phyloP scores from a whole-genome alignment of 495 filamentous ascomycete genomes.

The Podospora didyma region DNA sequence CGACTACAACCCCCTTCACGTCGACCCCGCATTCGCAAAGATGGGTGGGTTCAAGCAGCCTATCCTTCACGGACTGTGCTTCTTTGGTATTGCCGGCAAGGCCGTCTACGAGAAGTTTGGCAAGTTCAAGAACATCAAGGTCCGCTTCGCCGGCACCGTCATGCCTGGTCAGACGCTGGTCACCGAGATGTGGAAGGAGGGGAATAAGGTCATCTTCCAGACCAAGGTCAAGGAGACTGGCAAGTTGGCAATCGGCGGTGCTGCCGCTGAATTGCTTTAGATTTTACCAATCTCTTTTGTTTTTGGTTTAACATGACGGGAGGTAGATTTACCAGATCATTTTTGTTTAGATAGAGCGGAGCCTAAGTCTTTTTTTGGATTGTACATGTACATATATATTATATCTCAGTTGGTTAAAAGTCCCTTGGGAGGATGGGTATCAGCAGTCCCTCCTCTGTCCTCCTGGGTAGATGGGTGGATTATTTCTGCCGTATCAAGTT shows the following conservation, averaged over 20 bases:
- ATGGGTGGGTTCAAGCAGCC: slow-evolving; percentile 93
- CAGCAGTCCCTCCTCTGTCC: too few species aligned
- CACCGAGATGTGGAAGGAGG: slow-evolving; percentile 99
- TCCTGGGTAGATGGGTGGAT: too few species aligned
- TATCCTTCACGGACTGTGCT: slow-evolving; percentile 94
- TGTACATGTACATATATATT: background rate
- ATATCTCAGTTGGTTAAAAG: too few species aligned
- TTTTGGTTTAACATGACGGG: too few species aligned
- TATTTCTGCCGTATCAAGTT: too few species aligned
- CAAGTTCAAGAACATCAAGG: slow-evolving; percentile 89
- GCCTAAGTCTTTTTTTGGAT: background rate
- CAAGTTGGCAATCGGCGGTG: slow-evolving; percentile 84
- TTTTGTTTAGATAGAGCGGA: too few species aligned
- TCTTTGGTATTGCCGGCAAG: slow-evolving; percentile 88
- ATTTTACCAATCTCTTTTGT: background rate
- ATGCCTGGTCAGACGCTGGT: slow-evolving; percentile 88
- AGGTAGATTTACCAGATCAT: background rate
- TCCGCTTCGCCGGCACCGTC: slow-evolving; percentile 90
- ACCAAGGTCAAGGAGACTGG: slow-evolving; percentile 93
- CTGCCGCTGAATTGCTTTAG: slow-evolving; percentile 69
- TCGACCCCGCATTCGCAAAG: slow-evolving; percentile 92
- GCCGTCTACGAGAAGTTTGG: slow-evolving; percentile 83
- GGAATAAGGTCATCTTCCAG: slow-evolving; percentile 86
- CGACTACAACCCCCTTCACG: slow-evolving; percentile 86
- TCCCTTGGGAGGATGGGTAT: too few species aligned